A percentile compares a stretch with the other conserved stretches of the same genome.
phyloP scores from a whole-genome alignment of 2,329 filamentous ascomycete genomes.

The Diaporthe vaccinii region DNA sequence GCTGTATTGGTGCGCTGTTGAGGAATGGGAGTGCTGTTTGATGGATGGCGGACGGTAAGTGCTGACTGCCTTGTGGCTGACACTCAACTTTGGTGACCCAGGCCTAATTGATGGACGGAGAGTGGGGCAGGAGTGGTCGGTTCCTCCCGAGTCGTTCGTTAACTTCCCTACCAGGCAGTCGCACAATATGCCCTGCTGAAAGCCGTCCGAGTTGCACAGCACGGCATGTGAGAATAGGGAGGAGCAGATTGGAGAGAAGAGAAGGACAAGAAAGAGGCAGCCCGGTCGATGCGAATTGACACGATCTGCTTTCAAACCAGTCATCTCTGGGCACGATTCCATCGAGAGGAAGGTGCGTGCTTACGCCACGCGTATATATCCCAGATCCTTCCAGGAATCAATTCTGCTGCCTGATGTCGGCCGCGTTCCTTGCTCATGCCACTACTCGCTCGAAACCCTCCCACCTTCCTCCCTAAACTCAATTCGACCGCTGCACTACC shows the following conservation, averaged over 20 bases:
- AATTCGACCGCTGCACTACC: background rate
- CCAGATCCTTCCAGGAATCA: constrained; percentile 32
- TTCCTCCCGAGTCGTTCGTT: constrained; percentile 13
- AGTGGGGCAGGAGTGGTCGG: constrained; percentile 9
- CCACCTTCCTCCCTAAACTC: constrained; percentile 11
- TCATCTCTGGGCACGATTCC: background rate
- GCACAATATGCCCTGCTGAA: background rate
- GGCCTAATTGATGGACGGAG: constrained; percentile 5
- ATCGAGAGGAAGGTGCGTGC: background rate
- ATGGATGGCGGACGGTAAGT: constrained; percentile 5
- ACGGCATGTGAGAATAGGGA: background rate
- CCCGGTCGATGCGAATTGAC: background rate
- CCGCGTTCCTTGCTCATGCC: constrained; percentile 21
- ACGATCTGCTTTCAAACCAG: background rate
- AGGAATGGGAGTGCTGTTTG: background rate
- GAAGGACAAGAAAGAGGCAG: background rate
- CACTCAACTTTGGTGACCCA: background rate
- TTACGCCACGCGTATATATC: constrained; percentile 13
- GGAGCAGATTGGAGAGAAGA: background rate
- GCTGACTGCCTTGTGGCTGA: constrained; percentile 25
- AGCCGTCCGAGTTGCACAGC: background rate
- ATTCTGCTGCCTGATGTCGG: constrained; percentile 36
- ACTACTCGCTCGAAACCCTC: constrained; percentile 20
- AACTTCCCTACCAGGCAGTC: background rate
- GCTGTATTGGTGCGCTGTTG: background rate